Evolutionary conservation across 768 basidiomycete species (phyloP), one percentile per base, ranked within the genome.

Genomic region (Pholiota conissans): DNA sequence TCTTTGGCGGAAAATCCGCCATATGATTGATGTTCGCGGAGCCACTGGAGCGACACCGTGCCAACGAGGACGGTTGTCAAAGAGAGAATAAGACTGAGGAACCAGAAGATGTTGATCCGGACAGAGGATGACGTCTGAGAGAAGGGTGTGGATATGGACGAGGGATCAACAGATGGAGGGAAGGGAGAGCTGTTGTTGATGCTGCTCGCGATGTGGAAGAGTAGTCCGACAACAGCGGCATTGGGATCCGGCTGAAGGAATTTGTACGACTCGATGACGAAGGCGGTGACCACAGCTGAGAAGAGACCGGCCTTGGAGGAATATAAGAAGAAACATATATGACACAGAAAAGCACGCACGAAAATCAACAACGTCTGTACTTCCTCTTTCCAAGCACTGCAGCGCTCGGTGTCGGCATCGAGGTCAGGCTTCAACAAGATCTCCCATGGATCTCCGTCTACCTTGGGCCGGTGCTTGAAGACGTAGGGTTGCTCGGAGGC

Each of bases 291-390:
- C 8, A 50, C 35, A 11, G 32, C 40, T 24, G 39, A 52, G 27
- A 58, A 52, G 30, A 52, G 42, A 28, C 49, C 42, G 52, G 51
- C 42, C 42, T 52, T n/a, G 14, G 13, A n/a, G 7, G n/a, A n/a
- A n/a, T n/a, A 29, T 8, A n/a, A 18, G 16, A 11, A 3, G 9
- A 28, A n/a, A n/a, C n/a, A n/a, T 34, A 50, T 9, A 50, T n/a
- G n/a, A n/a, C n/a, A n/a, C n/a, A n/a, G 35, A 24, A 3, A 18
- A 14, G 9, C 26, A 55, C 63, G 52, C 47, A 64, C 65, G 27
- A 66, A 64, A 16, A 66, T 60, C 32, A 66, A 45, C 2, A 66
- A 54, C 16, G 58, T 62, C 20, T 64, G 58, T 13, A 66, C 54
- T 32, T 64, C 63, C 13, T 66, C 63, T 18, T 55, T 62, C 63